Base-by-base conservation (phyloP, 805 yeast genomes). In the Metschnikowia similis region DNA sequence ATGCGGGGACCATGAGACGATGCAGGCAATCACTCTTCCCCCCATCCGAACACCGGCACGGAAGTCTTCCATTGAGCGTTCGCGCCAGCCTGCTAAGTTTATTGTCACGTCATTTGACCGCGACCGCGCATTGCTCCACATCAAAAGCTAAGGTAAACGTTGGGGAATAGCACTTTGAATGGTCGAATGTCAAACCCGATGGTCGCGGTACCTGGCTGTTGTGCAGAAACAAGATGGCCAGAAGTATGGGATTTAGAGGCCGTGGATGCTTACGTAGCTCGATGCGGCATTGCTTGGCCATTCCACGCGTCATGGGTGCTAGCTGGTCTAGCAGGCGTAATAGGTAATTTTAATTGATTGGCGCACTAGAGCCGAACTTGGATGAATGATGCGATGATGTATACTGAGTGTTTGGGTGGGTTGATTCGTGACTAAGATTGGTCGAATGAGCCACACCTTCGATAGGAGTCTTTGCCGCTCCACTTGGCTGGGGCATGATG, bases 21-120 rank as follows among this genome's bases (percentile, higher is more conserved):
- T 51, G 6, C 41, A 51, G 17, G 14, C 46, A 3, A 35, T 51
- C 17, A 32, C 34, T 31, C 44, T 51, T 8, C 55, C 55, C 16
- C 50, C 50, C n/a, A 54, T 57, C 27, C 56, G 53, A 43, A 37
- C 37, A 38, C 53, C 51, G 48, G 54, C 55, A 14, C 31, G 41
- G 41, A 56, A 56, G 42, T 53, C 54, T 21, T 41, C 35, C 40
- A 58, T 30, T 52, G 30, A 28, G 14, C 38, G 31, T 9, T 10
- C 26, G 10, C 27, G 35, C 38, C 8, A 10, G 30, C 21, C 37
- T 13, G 39, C 51, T 10, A 51, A 62, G 55, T 70, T 70, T 51
- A 61, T 71, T 10, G 63, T 70, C 47, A 70, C 75, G 7, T 67
- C 74, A 2, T 60, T 67, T 47, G 66, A 67, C 48, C 51, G 53